A percentile compares a stretch with the other conserved stretches of the same genome.
Evolutionary conservation across 164 flowering plant species (phyloP).

Genomic region (Platanus orientalis): DNA sequence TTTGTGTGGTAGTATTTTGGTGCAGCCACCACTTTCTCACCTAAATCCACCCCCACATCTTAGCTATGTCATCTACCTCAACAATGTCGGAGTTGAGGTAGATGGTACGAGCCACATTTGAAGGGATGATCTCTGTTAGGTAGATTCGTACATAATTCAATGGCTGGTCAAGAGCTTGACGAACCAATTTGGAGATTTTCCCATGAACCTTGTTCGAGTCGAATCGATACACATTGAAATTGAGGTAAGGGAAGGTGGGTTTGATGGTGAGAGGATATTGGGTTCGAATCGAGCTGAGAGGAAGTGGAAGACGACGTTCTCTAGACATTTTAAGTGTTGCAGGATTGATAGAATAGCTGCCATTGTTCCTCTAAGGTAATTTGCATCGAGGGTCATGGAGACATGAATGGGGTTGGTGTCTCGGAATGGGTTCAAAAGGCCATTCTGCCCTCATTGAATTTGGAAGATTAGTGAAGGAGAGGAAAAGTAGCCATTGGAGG

Average conservation of each 20-base stretch:
- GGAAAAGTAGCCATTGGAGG: constrained; percentile 17
- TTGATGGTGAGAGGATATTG: constrained; percentile 35
- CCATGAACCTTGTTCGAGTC: constrained; percentile 22
- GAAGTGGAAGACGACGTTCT: constrained; percentile 61
- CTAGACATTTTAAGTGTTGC: constrained; percentile 67
- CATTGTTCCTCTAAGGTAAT: constrained; percentile 69
- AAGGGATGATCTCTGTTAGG: constrained; percentile 17
- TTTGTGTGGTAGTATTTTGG: constrained; percentile 32
- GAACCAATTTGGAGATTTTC: constrained; percentile 11
- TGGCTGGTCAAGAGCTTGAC: constrained; percentile 25
- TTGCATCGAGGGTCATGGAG: constrained; percentile 64
- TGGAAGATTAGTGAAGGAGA: constrained; percentile 2
- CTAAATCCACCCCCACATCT: constrained; percentile 12
- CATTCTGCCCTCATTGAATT: constrained; percentile 40
- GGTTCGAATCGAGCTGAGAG: constrained; percentile 32
- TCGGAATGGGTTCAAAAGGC: constrained; percentile 37
- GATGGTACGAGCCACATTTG: constrained; percentile 14
- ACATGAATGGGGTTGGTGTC: constrained; percentile 35
- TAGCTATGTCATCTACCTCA: constrained; percentile 25
- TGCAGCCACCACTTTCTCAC: constrained; percentile 16
- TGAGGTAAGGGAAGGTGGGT: constrained; percentile 61
- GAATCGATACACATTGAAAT: constrained; percentile 47
- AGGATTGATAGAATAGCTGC: constrained; percentile 64
- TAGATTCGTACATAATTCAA: constrained; percentile 26
- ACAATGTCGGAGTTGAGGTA: constrained; percentile 27